These are phyloP conservation scores for Ustilago shanxiensis DNA, from an alignment of 1,284 basidiomycete species.

Conservation along the genomic window DNA sequence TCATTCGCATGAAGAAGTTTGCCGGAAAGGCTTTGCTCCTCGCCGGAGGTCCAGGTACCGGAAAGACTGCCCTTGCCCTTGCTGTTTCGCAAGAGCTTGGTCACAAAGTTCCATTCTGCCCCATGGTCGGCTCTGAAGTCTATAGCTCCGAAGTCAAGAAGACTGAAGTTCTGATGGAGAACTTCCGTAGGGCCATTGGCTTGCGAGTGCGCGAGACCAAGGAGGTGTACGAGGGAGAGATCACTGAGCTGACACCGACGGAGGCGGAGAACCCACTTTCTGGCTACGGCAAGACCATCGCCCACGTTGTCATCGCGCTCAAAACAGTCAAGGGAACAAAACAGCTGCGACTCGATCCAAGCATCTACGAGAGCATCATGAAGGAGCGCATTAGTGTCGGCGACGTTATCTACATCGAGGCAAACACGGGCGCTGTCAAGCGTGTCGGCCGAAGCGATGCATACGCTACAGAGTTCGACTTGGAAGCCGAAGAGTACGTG, in stretches of 20 bases:
- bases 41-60: conserved; percentile 90
- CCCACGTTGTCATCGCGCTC: conserved; percentile 93
- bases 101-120: conserved; percentile 94
- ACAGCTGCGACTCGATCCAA: conserved; percentile 92
- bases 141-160: conserved; percentile 98
- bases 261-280: conserved; percentile 73
- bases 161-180: conserved; percentile 97
- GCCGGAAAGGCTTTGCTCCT: conserved; percentile 89
- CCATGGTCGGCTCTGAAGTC: conserved; percentile 97
- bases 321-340: conserved; percentile 99
- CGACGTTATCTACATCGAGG: conserved; percentile 96
- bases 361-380: conserved; percentile 95
- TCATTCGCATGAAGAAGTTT: conserved; percentile 89
- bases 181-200: conserved; percentile 94
- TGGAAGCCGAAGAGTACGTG: conserved; percentile 98
- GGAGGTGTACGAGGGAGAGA: conserved; percentile 98
- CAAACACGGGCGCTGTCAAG: conserved; percentile 95
- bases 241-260: conserved; percentile 94
- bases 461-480: conserved; percentile 97
- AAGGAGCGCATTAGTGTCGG: conserved; percentile 98
- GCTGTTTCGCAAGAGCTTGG: conserved; percentile 95
- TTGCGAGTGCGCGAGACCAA: conserved; percentile 81
- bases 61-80: conserved; percentile 94
- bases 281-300: conserved; percentile 98
- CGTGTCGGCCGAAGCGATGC: conserved; percentile 97